A percentile compares a stretch with the other conserved stretches of the same genome.
These are phyloP conservation scores for Letharia columbiana DNA, from an alignment of 495 filamentous ascomycete genomes.

Conservation along the genomic window DNA sequence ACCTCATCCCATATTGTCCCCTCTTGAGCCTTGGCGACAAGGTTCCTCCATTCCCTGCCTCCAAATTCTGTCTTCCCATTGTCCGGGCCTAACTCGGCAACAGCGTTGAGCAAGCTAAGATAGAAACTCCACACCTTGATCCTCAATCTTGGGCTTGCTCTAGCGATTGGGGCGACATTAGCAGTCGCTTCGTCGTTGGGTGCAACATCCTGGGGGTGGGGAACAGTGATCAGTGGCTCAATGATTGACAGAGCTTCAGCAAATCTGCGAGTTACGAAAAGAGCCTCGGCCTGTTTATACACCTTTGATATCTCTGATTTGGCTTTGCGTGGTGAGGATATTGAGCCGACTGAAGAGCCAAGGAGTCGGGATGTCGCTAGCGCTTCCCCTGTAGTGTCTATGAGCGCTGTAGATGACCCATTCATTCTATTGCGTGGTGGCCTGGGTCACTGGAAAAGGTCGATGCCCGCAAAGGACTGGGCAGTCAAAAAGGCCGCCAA, in stretches of 20 bases:
- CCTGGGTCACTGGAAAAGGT: neutral
- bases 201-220: conserved; percentile 27
- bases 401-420: conserved; percentile 19
- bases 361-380: conserved; percentile 40
- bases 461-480: neutral
- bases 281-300: conserved; percentile 81
- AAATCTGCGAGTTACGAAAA: conserved; percentile 86
- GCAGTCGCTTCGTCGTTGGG: conserved; percentile 32
- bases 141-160: conserved; percentile 63
- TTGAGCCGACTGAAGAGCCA: conserved; percentile 41
- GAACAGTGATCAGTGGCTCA: conserved; percentile 59
- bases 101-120: conserved; percentile 81
- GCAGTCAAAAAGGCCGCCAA: neutral
- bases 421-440: conserved; percentile 12
- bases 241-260: conserved; percentile 79
- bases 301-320: conserved; percentile 65
- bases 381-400: conserved; percentile 19
- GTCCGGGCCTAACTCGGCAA: conserved; percentile 79
- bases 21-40: conserved; percentile 72
- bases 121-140: conserved; percentile 98
- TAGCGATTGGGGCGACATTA: conserved; percentile 57
- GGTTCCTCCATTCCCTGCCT: conserved; percentile 66
- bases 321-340: conserved; percentile 46
- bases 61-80: conserved; percentile 86
- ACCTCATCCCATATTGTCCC: conserved; percentile 91